phyloP scores from a whole-genome alignment of 78 protist genomes.

The Paratrimastix pyriformis region DNA sequence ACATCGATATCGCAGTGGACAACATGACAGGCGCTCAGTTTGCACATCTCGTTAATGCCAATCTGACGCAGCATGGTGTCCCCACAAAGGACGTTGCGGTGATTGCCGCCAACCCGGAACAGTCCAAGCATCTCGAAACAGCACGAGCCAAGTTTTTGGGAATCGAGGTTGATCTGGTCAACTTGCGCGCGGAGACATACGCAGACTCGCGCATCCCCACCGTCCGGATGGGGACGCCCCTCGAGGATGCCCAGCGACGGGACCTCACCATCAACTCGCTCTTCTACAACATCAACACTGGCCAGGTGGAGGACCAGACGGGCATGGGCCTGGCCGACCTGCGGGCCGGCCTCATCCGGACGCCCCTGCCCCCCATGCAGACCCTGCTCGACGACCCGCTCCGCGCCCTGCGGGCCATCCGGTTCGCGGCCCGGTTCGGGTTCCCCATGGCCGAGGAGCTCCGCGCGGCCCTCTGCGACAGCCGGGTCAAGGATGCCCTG shows the following conservation, averaged over 20 bases:
- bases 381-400: slow-evolving; percentile 92
- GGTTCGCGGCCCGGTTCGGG: slow-evolving; percentile 68
- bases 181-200: slow-evolving; percentile 76
- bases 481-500: slow-evolving; percentile 37
- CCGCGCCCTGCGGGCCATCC: slow-evolving; percentile 69
- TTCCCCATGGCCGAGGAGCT: slow-evolving; percentile 43
- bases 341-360: slow-evolving; percentile 45
- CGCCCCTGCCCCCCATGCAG: slow-evolving; percentile 70
- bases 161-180: slow-evolving; percentile 73
- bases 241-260: slow-evolving; percentile 77
- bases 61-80: not conserved
- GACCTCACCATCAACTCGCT: slow-evolving; percentile 89
- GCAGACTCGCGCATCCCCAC: slow-evolving; percentile 27
- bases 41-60: slow-evolving; percentile 41
- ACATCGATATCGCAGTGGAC: slow-evolving; percentile 61
- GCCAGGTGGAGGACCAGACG: slow-evolving; percentile 57
- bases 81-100: slow-evolving; percentile 12
- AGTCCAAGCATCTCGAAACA: slow-evolving; percentile 30
- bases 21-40: slow-evolving; percentile 46
- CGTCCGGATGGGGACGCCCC: slow-evolving; percentile 66
- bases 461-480: slow-evolving; percentile 17
- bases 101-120: slow-evolving; percentile 29
- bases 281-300: slow-evolving; percentile 74
- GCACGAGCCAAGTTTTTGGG: slow-evolving; percentile 29
- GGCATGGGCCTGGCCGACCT: slow-evolving; percentile 68